A percentile compares a stretch with the other conserved stretches of the same genome.
phyloP scores from a whole-genome alignment of 176 grass and related monocot species.

The Oryza rufipogon region DNA sequence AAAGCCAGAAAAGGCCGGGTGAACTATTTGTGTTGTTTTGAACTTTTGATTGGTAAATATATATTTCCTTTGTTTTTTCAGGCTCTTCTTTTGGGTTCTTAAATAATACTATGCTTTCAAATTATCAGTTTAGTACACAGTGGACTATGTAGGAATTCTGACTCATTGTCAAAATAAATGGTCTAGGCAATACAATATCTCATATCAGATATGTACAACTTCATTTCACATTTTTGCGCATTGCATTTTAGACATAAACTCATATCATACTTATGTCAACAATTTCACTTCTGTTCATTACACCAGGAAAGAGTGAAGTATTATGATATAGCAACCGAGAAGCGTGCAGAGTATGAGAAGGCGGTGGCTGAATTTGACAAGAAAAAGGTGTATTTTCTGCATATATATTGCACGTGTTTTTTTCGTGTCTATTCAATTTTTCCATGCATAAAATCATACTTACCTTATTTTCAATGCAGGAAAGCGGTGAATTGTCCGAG shows the following conservation, averaged over 20 bases:
- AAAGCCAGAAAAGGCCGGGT: neutral
- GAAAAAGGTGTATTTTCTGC: constrained; percentile 58
- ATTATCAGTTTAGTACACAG: constrained; percentile 4
- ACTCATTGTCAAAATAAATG: neutral
- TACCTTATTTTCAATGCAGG: constrained; percentile 37
- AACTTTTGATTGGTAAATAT: neutral
- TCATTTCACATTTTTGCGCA: neutral
- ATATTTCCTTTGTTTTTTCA: neutral
- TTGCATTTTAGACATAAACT: neutral
- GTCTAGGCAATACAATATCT: neutral
- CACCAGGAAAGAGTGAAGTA: constrained; percentile 85
- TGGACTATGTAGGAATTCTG: neutral
- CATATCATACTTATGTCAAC: neutral
- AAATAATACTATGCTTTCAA: neutral
- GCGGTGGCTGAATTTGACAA: constrained; percentile 76
- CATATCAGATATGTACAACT: neutral
- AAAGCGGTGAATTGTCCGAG: constrained; percentile 50
- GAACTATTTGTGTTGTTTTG: neutral
- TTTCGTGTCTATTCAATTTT: neutral
- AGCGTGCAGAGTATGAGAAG: constrained; percentile 85
- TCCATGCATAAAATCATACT: neutral
- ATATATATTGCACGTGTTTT: neutral
- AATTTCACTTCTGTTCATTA: constrained; percentile 15
- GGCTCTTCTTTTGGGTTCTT: neutral
- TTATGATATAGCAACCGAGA: constrained; percentile 88